phyloP scores from a whole-genome alignment of 2,329 filamentous ascomycete species.

The Curvularia hawaiiensis region DNA sequence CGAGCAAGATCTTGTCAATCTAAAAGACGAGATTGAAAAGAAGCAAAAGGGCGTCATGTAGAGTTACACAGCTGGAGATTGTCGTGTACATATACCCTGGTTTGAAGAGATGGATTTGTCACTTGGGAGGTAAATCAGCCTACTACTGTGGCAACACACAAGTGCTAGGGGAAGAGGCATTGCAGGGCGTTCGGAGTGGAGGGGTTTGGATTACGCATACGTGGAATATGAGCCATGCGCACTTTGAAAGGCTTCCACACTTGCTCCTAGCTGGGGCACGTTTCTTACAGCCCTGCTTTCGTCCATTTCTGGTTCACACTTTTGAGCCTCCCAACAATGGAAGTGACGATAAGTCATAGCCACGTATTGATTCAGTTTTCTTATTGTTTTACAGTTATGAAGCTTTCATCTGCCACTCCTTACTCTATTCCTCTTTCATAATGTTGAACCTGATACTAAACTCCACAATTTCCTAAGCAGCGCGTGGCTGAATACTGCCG shows the following conservation, averaged over 20 bases:
- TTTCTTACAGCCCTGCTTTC: background rate
- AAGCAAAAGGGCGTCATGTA: constrained; percentile 38
- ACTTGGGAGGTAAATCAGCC: background rate
- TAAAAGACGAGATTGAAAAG: constrained; percentile 54
- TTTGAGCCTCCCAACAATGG: background rate
- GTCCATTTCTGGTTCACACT: background rate
- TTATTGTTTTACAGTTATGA: background rate
- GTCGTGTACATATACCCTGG: background rate
- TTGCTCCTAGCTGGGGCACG: background rate
- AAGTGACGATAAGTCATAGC: background rate
- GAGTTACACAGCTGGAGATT: background rate
- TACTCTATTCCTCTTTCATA: background rate
- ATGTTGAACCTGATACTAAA: background rate
- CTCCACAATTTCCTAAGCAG: background rate
- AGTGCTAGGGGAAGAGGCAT: constrained; percentile 19
- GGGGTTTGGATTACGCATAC: background rate
- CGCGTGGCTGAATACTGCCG: background rate
- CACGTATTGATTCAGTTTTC: background rate
- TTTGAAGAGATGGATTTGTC: background rate
- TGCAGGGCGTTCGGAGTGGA: constrained; percentile 28
- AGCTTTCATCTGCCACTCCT: background rate
- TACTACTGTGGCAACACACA: constrained; percentile 1
- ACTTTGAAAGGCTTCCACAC: background rate
- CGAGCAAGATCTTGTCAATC: constrained; percentile 47
- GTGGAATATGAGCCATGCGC: background rate